Base-by-base conservation (phyloP, 441 rosid genomes). In the Arabidopsis lyrata region DNA sequence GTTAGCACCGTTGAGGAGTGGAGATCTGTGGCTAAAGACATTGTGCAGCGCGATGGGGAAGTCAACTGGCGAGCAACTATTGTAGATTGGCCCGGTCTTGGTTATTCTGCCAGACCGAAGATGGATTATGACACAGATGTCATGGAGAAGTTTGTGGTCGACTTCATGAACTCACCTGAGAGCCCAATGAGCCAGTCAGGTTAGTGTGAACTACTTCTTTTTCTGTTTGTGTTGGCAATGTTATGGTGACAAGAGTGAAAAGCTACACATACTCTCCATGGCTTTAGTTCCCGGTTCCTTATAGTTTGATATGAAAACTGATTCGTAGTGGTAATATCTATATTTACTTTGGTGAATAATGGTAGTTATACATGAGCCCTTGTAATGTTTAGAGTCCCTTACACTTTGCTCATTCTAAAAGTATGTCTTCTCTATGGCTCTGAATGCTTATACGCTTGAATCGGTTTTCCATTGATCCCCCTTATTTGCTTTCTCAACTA, bases 51-150 rank as follows among this genome's bases (percentile, higher is more conserved):
- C 0, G 70, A 75, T 36, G 79, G 82, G 7, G 68, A 65, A 5
- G 66, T 70, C 38, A 70, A 65, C 13, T 79, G 77, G 77, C 65
- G 79, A 39, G 74, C 82, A 7, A 79, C 79, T 34, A 88, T 94
- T 77, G 89, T 91, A 62, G 97, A 94, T 77, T 94, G 98, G 98
- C 97, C 96, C 18, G 98, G 95, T 70, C 85, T 94, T 84, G 97
- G 82, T 44, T 79, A 70, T 61, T 79, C 82, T 11, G 82, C 66
- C 59, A 75, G 63, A 32, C 70, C 53, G 1, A 94, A 90, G 82
- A 85, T 91, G 86, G 93, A 94, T 75, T 94, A 91, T 70, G 86
- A 83, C 56, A 90, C 90, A 45, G 92, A 88, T 84, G 78, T 88
- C 36, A 89, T 93, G 97, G 97, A 91, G 91, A 85, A 83, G 71